phyloP scores from a whole-genome alignment of 2,329 filamentous ascomycete genomes.

The Ascochyta koolunga region DNA sequence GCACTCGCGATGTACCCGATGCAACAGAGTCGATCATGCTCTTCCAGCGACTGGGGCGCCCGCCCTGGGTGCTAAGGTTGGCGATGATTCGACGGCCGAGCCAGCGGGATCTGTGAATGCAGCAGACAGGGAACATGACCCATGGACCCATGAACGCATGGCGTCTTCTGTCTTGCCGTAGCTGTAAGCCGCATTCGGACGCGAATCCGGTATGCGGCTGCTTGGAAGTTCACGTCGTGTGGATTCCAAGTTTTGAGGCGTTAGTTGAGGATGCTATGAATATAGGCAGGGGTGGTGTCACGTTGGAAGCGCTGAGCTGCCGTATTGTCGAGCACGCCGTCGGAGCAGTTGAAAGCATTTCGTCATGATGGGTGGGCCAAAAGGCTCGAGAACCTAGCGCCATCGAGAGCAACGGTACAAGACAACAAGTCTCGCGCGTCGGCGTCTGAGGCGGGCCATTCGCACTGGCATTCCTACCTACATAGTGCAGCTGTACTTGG shows the following conservation, averaged over 20 bases:
- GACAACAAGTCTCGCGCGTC: constrained; percentile 12
- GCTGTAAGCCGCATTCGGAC: constrained; percentile 19
- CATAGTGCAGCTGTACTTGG: neutral
- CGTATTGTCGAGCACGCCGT: constrained; percentile 13
- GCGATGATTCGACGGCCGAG: constrained; percentile 27
- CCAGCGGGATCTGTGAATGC: constrained; percentile 19
- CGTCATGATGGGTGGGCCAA: constrained; percentile 36
- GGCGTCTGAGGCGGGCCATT: constrained; percentile 1
- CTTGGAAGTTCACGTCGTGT: constrained; percentile 15
- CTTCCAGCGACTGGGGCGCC: constrained; percentile 2
- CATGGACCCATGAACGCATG: neutral
- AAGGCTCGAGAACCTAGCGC: constrained; percentile 29
- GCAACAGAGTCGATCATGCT: constrained; percentile 22
- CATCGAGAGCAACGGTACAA: constrained; percentile 23
- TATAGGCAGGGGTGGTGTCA: constrained; percentile 11
- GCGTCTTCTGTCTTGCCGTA: neutral
- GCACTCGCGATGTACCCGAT: constrained; percentile 9
- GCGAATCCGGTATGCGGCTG: constrained; percentile 24
- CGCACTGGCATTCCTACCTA: constrained; percentile 9
- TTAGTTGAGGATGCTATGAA: constrained; percentile 28
- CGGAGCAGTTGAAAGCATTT: constrained; percentile 24
- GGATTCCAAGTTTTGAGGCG: constrained; percentile 29
- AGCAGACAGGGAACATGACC: constrained; percentile 13
- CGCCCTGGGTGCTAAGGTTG: constrained; percentile 22
- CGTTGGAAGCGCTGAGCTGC: constrained; percentile 12